phyloP scores from a whole-genome alignment of 2,329 filamentous ascomycete genomes.

The Dendryphion nanum region DNA sequence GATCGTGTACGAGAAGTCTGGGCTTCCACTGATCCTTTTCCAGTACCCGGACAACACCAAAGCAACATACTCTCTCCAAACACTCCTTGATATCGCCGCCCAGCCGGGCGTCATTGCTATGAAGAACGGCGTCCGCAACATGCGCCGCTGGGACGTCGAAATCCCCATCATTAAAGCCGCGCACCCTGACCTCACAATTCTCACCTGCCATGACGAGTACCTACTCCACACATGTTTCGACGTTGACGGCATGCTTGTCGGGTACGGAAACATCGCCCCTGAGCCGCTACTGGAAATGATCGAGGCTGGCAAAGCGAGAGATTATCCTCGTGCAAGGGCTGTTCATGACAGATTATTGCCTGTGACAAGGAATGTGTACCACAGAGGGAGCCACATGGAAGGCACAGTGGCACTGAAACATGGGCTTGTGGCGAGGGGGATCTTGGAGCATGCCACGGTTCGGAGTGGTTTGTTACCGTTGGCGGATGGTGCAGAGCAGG shows the following conservation, averaged over 20 bases:
- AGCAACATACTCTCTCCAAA: constrained; percentile 53
- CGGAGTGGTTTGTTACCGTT: constrained; percentile 50
- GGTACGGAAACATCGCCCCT: constrained; percentile 54
- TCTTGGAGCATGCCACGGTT: constrained; percentile 51
- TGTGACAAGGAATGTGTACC: constrained; percentile 55
- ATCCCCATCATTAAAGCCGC: constrained; percentile 53
- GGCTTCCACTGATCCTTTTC: constrained; percentile 53
- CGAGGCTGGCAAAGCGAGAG: constrained; percentile 50
- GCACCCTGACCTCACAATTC: constrained; percentile 50
- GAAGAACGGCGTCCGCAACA: constrained; percentile 58
- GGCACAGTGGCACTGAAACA: constrained; percentile 54
- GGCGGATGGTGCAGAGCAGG: constrained; percentile 42
- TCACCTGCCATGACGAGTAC: constrained; percentile 56
- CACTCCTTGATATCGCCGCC: constrained; percentile 53
- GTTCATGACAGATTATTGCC: constrained; percentile 54
- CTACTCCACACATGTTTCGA: constrained; percentile 54
- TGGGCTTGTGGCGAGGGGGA: constrained; percentile 51
- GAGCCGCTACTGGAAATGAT: constrained; percentile 53
- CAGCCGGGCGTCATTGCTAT: constrained; percentile 55
- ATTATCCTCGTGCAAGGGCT: constrained; percentile 49
- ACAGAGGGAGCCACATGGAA: constrained; percentile 57
- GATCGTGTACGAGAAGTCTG: constrained; percentile 50
- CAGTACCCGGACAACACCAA: constrained; percentile 56
- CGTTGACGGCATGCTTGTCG: constrained; percentile 55
- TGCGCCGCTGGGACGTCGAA: constrained; percentile 58